Percentiles rank a stretch among this genome's conserved stretches.
Conservation (phyloP, 108 stramenopile genomes). For the Fistulifera solaris region DNA sequence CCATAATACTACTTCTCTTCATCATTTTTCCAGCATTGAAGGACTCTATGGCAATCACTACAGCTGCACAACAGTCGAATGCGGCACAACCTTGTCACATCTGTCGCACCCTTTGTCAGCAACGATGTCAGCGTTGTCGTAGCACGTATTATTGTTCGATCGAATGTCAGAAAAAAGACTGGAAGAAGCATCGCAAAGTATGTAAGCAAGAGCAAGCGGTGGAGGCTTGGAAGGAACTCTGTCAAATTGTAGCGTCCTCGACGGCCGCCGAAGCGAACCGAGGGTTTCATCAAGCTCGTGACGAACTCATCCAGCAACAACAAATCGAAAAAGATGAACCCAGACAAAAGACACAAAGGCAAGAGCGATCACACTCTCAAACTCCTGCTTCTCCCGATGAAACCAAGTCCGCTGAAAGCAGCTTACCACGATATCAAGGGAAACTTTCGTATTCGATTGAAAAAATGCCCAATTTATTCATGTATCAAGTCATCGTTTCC, state of each 20-base stretch:
- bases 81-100: not conserved
- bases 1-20: too few species aligned
- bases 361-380: too few species aligned
- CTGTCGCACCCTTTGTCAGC: not conserved
- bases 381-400: not conserved
- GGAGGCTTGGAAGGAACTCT: conserved; percentile 3
- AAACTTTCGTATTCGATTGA: conserved; percentile 6
- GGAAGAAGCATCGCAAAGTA: conserved; percentile 14
- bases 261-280: conserved; percentile 3
- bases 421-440: not conserved
- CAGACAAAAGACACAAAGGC: not conserved
- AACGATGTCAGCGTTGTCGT: conserved; percentile 10
- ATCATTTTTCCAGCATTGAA: too few species aligned
- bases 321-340: not conserved
- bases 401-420: not conserved
- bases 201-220: not conserved
- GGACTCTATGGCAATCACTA: too few species aligned
- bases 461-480: conserved; percentile 5
- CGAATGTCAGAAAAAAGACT: conserved; percentile 28
- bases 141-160: conserved; percentile 29
- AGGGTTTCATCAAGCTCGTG: not conserved
- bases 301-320: not conserved
- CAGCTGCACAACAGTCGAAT: too few species aligned
- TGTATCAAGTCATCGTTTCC: conserved; percentile 1
- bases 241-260: not conserved